A percentile compares a stretch with the other conserved stretches of the same genome.
Evolutionary conservation across 2,329 filamentous ascomycete species (phyloP).

Genomic region (Nakataea oryzae): DNA sequence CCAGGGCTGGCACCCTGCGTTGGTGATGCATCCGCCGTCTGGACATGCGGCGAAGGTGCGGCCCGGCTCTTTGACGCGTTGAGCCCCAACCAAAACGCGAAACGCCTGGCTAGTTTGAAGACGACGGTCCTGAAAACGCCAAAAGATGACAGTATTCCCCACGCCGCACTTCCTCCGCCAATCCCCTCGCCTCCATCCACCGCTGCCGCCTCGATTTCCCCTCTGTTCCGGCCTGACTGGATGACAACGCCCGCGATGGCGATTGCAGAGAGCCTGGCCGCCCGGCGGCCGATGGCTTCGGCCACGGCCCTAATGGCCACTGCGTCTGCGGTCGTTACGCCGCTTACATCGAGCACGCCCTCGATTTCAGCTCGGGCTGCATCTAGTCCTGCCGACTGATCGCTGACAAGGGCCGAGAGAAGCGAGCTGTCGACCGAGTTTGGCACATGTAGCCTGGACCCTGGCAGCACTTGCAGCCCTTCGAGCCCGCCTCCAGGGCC

Average conservation of each 20-base stretch:
- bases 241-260: conserved; percentile 77
- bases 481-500: background rate
- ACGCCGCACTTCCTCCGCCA: background rate
- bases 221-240: conserved; percentile 53
- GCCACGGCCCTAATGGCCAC: conserved; percentile 74
- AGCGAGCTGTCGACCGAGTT: conserved; percentile 4
- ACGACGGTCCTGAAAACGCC: background rate
- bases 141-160: background rate
- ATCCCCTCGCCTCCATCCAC: too few relatives aligned
- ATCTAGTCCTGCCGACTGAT: background rate
- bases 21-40: background rate
- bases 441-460: background rate
- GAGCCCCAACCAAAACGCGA: background rate
- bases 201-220: too few relatives aligned
- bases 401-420: conserved; percentile 2
- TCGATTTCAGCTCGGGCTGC: background rate
- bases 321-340: conserved; percentile 42
- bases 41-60: background rate
- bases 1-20: background rate
- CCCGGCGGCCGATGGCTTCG: conserved; percentile 74
- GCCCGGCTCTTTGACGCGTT: background rate
- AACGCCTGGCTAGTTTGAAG: background rate
- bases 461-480: conserved; percentile 33
- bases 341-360: background rate
- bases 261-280: conserved; percentile 79